Evolutionary conservation across 108 stramenopile species (phyloP).

Genomic region (Skeletonema costatum): DNA sequence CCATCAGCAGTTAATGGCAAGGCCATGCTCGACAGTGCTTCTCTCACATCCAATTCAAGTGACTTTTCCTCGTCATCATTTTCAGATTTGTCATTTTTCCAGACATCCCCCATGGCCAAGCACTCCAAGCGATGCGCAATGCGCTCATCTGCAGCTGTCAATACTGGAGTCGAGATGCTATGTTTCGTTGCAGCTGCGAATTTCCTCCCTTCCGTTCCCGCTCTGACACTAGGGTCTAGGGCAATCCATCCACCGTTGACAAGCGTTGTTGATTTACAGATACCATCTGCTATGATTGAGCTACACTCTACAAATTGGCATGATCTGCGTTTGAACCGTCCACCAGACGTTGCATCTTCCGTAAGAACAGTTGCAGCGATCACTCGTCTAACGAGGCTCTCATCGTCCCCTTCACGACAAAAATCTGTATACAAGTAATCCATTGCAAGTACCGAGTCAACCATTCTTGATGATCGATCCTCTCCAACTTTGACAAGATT

Average conservation of each 20-base stretch:
- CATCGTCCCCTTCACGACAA: conserved; percentile 13
- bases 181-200: conserved; percentile 46
- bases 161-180: conserved; percentile 7
- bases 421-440: conserved; percentile 44
- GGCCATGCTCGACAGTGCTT: conserved; percentile 59
- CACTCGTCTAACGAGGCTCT: conserved; percentile 35
- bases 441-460: conserved; percentile 48
- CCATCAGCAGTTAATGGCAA: conserved; percentile 68
- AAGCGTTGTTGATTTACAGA: conserved; percentile 36
- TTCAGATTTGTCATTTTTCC: conserved; percentile 1
- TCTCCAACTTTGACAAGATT: conserved; percentile 61
- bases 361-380: conserved; percentile 53
- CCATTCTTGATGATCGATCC: conserved; percentile 47
- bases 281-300: neutral
- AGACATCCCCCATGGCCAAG: conserved; percentile 76
- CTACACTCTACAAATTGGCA: conserved; percentile 51
- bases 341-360: conserved; percentile 63
- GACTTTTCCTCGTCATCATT: conserved; percentile 17
- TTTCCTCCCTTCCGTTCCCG: conserved; percentile 67
- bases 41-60: conserved; percentile 79
- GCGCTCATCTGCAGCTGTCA: conserved; percentile 72
- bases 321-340: conserved; percentile 76
- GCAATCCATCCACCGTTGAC: conserved; percentile 89
- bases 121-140: conserved; percentile 79
- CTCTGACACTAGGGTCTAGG: conserved; percentile 65